Conservation (phyloP, 2,329 filamentous ascomycete species). For the Setomelanomma holmii region DNA sequence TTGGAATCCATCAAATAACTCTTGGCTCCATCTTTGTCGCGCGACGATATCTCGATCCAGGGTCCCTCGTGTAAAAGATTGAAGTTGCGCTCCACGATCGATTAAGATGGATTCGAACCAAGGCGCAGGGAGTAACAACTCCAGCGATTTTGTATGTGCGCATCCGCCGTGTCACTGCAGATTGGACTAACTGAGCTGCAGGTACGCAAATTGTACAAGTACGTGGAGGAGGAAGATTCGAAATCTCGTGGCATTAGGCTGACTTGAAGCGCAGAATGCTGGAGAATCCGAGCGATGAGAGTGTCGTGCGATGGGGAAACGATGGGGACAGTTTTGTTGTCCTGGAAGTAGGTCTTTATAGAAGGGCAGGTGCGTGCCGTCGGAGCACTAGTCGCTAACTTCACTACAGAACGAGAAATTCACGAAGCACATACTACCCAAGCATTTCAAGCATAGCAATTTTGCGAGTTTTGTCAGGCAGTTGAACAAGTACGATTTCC, state of each 20-base stretch:
- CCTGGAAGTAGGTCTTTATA: slow-evolving; percentile 72
- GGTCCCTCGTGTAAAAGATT: neutral
- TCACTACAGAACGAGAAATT: slow-evolving; percentile 87
- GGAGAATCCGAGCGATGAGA: slow-evolving; percentile 90
- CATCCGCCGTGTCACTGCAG: neutral
- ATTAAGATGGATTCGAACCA: slow-evolving; percentile 43
- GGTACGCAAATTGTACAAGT: slow-evolving; percentile 99
- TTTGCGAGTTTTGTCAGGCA: slow-evolving; percentile 97
- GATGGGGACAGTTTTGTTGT: slow-evolving; percentile 97
- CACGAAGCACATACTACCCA: slow-evolving; percentile 93
- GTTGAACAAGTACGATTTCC: slow-evolving; percentile 97
- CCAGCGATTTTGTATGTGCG: slow-evolving; percentile 89
- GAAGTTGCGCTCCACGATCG: neutral
- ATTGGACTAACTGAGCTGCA: slow-evolving; percentile 51
- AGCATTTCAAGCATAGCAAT: slow-evolving; percentile 99
- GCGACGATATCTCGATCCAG: slow-evolving; percentile 8
- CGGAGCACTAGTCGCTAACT: slow-evolving; percentile 19
- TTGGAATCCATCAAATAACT: neutral
- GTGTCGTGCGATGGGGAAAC: slow-evolving; percentile 94
- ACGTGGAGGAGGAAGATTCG: slow-evolving; percentile 46
- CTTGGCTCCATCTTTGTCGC: slow-evolving; percentile 7
- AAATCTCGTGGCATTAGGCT: slow-evolving; percentile 20
- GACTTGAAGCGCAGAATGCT: slow-evolving; percentile 74
- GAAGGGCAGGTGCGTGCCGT: neutral
- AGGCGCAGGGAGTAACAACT: slow-evolving; percentile 71